phyloP scores from a whole-genome alignment of 1,139 yeast species.

The Kurtzmaniella quercitrusa region DNA sequence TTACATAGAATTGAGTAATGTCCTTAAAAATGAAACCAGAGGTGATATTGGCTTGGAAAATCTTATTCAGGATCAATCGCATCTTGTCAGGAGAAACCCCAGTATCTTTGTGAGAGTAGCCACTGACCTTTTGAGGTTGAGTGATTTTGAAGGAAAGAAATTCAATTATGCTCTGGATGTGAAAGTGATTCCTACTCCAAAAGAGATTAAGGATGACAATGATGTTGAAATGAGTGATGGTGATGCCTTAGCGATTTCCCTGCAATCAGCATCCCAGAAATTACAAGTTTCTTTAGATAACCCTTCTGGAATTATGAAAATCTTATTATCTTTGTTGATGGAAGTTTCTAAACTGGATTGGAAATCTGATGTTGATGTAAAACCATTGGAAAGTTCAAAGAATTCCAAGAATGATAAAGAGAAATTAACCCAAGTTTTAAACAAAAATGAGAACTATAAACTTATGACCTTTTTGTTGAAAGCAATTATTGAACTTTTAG shows the following conservation, averaged over 20 bases:
- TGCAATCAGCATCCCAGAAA: neutral
- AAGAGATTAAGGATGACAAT: slow-evolving; percentile 8
- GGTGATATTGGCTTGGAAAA: slow-evolving; percentile 7
- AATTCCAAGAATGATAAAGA: slow-evolving; percentile 10
- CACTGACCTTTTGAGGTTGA: slow-evolving; percentile 45
- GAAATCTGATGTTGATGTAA: slow-evolving; percentile 21
- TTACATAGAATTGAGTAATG: slow-evolving; percentile 40
- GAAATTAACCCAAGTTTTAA: neutral
- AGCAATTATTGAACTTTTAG: slow-evolving; percentile 63
- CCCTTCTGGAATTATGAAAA: slow-evolving; percentile 58
- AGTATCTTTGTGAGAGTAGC: slow-evolving; percentile 50
- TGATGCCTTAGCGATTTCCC: slow-evolving; percentile 5
- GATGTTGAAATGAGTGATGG: slow-evolving; percentile 35
- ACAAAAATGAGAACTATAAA: slow-evolving; percentile 44
- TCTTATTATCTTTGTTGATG: slow-evolving; percentile 63
- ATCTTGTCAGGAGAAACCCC: slow-evolving; percentile 58
- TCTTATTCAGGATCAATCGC: neutral
- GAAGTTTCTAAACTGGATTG: slow-evolving; percentile 49
- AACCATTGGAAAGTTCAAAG: slow-evolving; percentile 14
- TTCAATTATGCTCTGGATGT: neutral
- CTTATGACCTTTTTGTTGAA: slow-evolving; percentile 69
- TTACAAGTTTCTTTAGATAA: neutral
- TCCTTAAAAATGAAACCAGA: slow-evolving; percentile 20
- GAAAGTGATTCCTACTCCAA: neutral
- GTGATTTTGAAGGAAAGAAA: slow-evolving; percentile 38